phyloP scores from a whole-genome alignment of 768 basidiomycete genomes.

The Kwoniella botswanensis region DNA sequence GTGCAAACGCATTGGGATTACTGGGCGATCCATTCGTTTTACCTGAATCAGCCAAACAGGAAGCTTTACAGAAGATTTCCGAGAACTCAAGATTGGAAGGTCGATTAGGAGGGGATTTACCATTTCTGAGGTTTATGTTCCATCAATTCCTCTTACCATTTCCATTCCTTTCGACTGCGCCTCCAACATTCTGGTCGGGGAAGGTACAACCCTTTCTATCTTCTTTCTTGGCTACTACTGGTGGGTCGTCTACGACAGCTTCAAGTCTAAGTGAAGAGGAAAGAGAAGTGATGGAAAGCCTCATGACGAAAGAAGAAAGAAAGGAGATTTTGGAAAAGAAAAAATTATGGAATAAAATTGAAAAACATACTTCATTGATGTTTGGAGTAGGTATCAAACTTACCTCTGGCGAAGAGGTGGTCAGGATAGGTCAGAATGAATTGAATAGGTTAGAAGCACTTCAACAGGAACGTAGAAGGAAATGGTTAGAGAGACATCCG shows the following conservation, averaged over 20 bases:
- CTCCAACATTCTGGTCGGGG: slow-evolving; percentile 86
- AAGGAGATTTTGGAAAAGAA: slow-evolving; percentile 63
- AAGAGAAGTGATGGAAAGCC: slow-evolving; percentile 37
- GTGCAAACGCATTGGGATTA: slow-evolving; percentile 69
- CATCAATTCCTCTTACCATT: slow-evolving; percentile 92
- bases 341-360: slow-evolving; percentile 75
- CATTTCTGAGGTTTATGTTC: slow-evolving; percentile 87
- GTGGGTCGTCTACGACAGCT: slow-evolving; percentile 20
- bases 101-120: slow-evolving; percentile 67
- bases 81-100: slow-evolving; percentile 41
- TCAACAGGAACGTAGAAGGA: slow-evolving; percentile 66
- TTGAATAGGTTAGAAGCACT: slow-evolving; percentile 76
- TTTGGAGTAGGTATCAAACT: slow-evolving; percentile 81
- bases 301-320: slow-evolving; percentile 51
- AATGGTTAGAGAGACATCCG: slow-evolving; percentile 57
- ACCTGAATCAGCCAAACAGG: slow-evolving; percentile 38
- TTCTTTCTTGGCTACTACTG: slow-evolving; percentile 76
- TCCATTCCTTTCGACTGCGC: slow-evolving; percentile 88
- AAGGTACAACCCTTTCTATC: slow-evolving; percentile 95
- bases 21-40: slow-evolving; percentile 85
- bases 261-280: slow-evolving; percentile 36
- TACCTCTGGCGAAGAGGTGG: slow-evolving; percentile 74
- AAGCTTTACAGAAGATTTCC: slow-evolving; percentile 38
- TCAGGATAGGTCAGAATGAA: slow-evolving; percentile 83
- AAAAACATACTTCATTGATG: slow-evolving; percentile 83